These are phyloP conservation scores for Nicotiana otophora DNA, from an alignment of 257 asterid species.

Conservation along the genomic window DNA sequence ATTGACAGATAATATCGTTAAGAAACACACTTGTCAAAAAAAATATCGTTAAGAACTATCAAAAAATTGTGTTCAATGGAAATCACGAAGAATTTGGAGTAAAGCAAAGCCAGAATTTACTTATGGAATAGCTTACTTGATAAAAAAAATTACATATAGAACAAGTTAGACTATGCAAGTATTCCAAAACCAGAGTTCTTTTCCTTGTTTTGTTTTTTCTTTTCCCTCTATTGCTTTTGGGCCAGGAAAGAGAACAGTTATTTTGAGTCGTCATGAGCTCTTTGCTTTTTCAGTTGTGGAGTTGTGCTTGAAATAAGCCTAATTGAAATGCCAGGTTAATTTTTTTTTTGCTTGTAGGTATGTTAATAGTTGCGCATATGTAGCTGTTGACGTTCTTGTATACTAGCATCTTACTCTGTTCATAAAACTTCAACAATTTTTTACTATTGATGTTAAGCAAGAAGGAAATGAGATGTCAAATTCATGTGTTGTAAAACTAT, in stretches of 20 bases:
- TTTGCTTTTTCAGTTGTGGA: neutral
- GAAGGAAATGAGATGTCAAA: neutral
- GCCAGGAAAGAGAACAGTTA: neutral
- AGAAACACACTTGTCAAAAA: neutral
- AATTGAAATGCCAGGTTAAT: neutral
- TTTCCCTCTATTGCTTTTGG: neutral
- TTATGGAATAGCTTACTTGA: too few species aligned
- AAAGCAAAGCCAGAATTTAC: neutral
- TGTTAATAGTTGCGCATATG: neutral
- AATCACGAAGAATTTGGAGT: neutral
- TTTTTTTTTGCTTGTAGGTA: neutral
- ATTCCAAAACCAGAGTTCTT: neutral
- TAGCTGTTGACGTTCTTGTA: neutral
- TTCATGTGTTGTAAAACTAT: neutral
- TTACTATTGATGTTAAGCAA: neutral
- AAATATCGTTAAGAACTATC: neutral
- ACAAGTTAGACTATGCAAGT: neutral
- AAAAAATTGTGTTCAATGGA: neutral
- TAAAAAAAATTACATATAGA: neutral
- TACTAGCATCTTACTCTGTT: neutral
- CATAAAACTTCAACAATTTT: neutral
- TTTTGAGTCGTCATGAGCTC: neutral
- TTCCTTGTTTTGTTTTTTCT: neutral
- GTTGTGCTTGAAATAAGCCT: neutral
- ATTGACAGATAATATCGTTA: neutral